These are phyloP conservation scores for Dryas integrifolia DNA, from an alignment of 331 rosid genomes.

Conservation along the genomic window DNA sequence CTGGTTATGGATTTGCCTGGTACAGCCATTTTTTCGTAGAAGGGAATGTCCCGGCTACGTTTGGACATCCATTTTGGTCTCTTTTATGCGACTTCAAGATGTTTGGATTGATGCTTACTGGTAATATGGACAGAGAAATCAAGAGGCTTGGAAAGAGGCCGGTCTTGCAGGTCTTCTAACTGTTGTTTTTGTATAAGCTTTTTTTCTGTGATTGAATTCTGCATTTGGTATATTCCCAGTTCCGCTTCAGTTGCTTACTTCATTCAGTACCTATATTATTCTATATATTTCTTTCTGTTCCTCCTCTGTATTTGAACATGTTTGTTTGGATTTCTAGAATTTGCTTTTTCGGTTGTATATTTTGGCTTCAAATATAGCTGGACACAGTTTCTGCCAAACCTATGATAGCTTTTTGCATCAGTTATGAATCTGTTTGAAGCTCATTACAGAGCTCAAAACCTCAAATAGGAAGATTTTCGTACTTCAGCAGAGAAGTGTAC, in stretches of 20 bases:
- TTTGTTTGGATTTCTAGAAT: neutral
- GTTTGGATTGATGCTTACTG: slow-evolving; percentile 91
- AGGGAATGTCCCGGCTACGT: slow-evolving; percentile 78
- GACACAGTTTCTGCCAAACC: too few relatives aligned
- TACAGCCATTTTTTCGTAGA: slow-evolving; percentile 93
- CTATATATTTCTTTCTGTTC: neutral
- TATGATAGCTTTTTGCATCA: neutral
- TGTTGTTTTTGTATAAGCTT: neutral
- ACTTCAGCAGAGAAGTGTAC: too few relatives aligned
- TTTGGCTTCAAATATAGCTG: neutral
- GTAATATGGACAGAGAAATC: slow-evolving; percentile 94
- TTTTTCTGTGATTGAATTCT: neutral
- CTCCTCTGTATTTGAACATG: slow-evolving; percentile 12
- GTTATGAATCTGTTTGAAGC: neutral
- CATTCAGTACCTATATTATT: neutral
- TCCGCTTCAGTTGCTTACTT: neutral
- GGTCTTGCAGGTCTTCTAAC: slow-evolving; percentile 56
- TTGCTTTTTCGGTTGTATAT: neutral
- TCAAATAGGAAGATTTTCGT: too few relatives aligned
- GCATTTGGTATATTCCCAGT: neutral
- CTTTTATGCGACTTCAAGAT: slow-evolving; percentile 79
- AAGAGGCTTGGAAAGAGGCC: slow-evolving; percentile 99
- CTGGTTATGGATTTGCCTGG: slow-evolving; percentile 94
- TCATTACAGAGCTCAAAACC: neutral
- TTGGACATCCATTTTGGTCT: slow-evolving; percentile 96